phyloP scores from a whole-genome alignment of 352 stramenopile species.

The Globisporangium echinulatum region DNA sequence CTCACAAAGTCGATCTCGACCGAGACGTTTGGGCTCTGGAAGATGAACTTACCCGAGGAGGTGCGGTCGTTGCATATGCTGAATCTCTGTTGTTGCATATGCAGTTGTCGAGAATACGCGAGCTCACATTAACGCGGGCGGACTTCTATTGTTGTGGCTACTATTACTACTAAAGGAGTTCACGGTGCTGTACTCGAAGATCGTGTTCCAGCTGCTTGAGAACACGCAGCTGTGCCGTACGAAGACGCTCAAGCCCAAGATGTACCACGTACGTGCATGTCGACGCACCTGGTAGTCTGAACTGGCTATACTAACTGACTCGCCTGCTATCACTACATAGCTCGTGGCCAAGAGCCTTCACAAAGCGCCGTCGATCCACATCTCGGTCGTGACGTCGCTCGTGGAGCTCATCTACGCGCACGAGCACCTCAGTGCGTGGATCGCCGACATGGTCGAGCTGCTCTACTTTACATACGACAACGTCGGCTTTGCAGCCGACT shows the following conservation, averaged over 20 bases:
- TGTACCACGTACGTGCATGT: conserved; percentile 45
- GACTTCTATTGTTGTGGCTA: too few species aligned
- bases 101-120: too few species aligned
- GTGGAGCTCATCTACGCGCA: conserved; percentile 72
- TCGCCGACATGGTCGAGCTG: conserved; percentile 58
- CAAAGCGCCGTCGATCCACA: conserved; percentile 58
- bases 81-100: too few species aligned
- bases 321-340: conserved; percentile 13
- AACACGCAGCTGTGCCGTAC: conserved; percentile 53
- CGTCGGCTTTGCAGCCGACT: conserved; percentile 49
- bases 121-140: too few species aligned
- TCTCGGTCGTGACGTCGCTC: conserved; percentile 61
- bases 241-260: conserved; percentile 56
- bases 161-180: conserved; percentile 38
- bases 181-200: conserved; percentile 62
- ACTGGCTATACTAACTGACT: not conserved
- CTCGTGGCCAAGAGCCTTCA: conserved; percentile 52
- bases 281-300: too few species aligned
- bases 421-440: conserved; percentile 50
- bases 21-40: conserved; percentile 64
- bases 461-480: conserved; percentile 61
- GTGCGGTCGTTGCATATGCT: conserved; percentile 12
- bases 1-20: conserved; percentile 58
- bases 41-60: conserved; percentile 77
- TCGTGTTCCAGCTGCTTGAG: conserved; percentile 59